Conservation (phyloP, 331 rosid species). For the Erythrophleum ivorense region DNA sequence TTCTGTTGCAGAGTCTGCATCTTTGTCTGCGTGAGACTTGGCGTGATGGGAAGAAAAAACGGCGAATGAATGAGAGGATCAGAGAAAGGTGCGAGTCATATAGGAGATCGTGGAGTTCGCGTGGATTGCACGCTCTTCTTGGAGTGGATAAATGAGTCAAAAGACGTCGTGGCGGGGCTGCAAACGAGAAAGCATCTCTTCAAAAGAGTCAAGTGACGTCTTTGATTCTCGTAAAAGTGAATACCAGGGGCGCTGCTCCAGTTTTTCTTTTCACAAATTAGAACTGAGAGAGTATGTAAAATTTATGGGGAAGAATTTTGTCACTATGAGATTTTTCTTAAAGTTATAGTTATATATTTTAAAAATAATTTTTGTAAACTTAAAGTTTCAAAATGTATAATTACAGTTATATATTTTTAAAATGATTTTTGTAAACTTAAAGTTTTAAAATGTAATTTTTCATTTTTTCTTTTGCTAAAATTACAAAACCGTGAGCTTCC, state of each 20-base stretch:
- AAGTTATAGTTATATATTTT: too few relatives aligned
- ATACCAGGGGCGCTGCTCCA: constrained; percentile 27
- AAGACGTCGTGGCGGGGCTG: not conserved
- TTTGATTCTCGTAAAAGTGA: not conserved
- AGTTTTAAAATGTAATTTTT: too few relatives aligned
- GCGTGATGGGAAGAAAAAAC: not conserved
- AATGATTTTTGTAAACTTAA: too few relatives aligned
- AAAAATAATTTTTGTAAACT: too few relatives aligned
- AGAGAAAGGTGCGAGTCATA: not conserved
- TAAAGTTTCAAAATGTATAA: too few relatives aligned
- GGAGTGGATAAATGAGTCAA: not conserved
- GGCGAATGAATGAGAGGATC: not conserved
- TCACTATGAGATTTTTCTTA: too few relatives aligned
- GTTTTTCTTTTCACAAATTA: not conserved
- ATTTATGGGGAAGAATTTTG: too few relatives aligned
- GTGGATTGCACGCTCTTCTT: constrained; percentile 39
- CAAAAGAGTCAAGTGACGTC: not conserved
- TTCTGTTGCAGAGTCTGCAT: constrained; percentile 68
- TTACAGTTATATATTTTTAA: too few relatives aligned
- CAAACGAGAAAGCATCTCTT: not conserved
- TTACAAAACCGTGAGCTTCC: too few relatives aligned
- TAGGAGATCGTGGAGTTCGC: constrained; percentile 38
- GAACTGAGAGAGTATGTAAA: too few relatives aligned
- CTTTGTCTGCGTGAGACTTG: not conserved
- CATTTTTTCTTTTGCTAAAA: too few relatives aligned